Evolutionary conservation across 148 eudicot genomes (phyloP), one percentile per base, ranked within the genome.

Genomic region (Euryodendron excelsum): DNA sequence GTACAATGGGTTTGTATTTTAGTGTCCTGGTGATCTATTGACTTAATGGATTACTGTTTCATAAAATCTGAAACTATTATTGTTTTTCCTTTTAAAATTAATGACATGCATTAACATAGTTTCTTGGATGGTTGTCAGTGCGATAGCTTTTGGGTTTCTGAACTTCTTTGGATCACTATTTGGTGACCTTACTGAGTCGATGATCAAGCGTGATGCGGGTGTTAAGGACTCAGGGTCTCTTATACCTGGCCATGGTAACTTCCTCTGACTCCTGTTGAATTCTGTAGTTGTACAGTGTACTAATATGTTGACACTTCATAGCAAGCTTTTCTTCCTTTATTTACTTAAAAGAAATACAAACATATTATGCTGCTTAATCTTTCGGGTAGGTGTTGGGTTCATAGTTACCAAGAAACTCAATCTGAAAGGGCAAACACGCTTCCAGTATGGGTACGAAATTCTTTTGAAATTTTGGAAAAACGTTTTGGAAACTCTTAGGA

Each of bases 181-280:
- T 79, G 99, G 99, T 25, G 99, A 96, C 83, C 95, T 96, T 55
- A 89, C 82, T 0, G 97, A 96, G 86, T 96, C 99, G 0, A 90
- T 96, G 93, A 96, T 96, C 83, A 96, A 96, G 75, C 98, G 99
- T 55, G 99, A 96, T 88, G 99, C 98, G 30, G 99, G 99, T 69
- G 99, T 96, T 36, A 96, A 96, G 85, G 99, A 96, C 81, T 96
- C 99, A 61, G 99, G 99, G 23, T 83, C 97, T 39, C 97, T 93
- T 63, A 96, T 96, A 77, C 98, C 98, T 75, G 99, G 99, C 66
- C 98, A 96, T 84, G 99, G 99, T 96, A 92, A 83, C 71, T 72
- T 50, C 33, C n/a, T 53, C 10, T 50, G 17, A 20, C 5, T 77
- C 31, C 34, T 36, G 28, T 60, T 70, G 18, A 41, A 65, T 55